Conservation (phyloP, 2,329 filamentous ascomycete species). For the Venturia pyrina region DNA sequence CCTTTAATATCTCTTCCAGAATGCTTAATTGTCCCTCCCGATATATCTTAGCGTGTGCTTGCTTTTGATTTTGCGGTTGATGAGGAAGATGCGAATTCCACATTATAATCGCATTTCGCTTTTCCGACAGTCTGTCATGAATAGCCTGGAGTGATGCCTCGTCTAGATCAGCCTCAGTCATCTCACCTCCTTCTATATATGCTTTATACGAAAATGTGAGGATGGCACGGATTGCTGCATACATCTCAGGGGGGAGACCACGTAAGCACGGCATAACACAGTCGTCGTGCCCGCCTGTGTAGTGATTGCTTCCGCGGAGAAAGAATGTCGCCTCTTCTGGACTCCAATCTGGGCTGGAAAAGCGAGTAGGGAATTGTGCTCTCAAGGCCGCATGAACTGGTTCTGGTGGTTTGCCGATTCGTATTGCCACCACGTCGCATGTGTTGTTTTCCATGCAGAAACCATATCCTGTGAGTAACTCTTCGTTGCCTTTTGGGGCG, state of each 20-base stretch:
- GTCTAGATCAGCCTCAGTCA: constrained; percentile 10
- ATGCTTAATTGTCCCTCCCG: constrained; percentile 27
- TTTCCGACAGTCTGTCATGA: constrained; percentile 23
- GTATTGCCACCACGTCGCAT: constrained; percentile 35
- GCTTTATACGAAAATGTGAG: constrained; percentile 16
- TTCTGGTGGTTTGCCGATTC: constrained; percentile 30
- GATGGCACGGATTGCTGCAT: constrained; percentile 20
- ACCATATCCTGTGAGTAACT: constrained; percentile 43
- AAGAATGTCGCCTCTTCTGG: constrained; percentile 28
- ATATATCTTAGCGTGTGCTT: constrained; percentile 33
- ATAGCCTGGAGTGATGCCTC: constrained; percentile 5
- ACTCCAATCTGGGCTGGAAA: constrained; percentile 23
- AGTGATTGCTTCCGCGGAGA: constrained; percentile 24
- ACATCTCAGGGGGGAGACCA: constrained; percentile 25
- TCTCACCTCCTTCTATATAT: constrained; percentile 12
- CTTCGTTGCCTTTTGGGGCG: constrained; percentile 42
- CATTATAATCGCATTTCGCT: constrained; percentile 18
- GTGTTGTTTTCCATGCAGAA: constrained; percentile 39
- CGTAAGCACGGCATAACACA: constrained; percentile 21
- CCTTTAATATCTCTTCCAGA: constrained; percentile 12
- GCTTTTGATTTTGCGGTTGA: constrained; percentile 26
- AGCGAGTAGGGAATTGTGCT: constrained; percentile 24
- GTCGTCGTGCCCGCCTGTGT: constrained; percentile 23
- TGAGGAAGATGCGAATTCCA: constrained; percentile 15
- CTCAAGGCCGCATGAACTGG: constrained; percentile 24